Conservation (phyloP, 305 asterid species). For the Fraxinus greggii region DNA sequence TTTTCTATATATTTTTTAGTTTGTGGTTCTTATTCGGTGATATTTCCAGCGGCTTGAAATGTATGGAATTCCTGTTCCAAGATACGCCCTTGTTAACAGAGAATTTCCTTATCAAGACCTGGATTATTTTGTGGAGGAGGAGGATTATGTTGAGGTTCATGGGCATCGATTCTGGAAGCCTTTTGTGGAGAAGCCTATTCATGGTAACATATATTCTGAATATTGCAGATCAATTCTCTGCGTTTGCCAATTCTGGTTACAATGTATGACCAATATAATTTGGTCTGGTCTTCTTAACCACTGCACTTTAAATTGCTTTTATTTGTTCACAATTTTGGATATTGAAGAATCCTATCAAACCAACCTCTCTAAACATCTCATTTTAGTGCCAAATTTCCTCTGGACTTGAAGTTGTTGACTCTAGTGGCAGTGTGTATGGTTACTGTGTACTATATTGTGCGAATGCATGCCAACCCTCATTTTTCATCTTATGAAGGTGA, state of each 20-base stretch:
- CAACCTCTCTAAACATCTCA: background rate
- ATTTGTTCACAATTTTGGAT: background rate
- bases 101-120: constrained; percentile 76
- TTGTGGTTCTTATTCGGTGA: constrained; percentile 21
- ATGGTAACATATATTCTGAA: constrained; percentile 49
- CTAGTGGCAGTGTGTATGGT: background rate
- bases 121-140: constrained; percentile 87
- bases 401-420: background rate
- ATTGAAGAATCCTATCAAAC: background rate
- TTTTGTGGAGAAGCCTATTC: constrained; percentile 93
- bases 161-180: constrained; percentile 91
- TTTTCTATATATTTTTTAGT: background rate
- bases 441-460: background rate
- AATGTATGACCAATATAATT: background rate
- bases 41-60: constrained; percentile 72
- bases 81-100: constrained; percentile 85
- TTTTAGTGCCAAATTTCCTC: background rate
- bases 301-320: background rate
- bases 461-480: constrained; percentile 30
- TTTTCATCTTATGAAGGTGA: constrained; percentile 67
- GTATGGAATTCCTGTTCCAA: constrained; percentile 88
- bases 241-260: background rate
- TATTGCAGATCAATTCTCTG: constrained; percentile 11
- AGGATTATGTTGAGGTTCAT: constrained; percentile 87
- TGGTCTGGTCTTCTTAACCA: background rate